These are phyloP conservation scores for Gossypium rotundifolium DNA, from an alignment of 345 rosid genomes.

Conservation along the genomic window DNA sequence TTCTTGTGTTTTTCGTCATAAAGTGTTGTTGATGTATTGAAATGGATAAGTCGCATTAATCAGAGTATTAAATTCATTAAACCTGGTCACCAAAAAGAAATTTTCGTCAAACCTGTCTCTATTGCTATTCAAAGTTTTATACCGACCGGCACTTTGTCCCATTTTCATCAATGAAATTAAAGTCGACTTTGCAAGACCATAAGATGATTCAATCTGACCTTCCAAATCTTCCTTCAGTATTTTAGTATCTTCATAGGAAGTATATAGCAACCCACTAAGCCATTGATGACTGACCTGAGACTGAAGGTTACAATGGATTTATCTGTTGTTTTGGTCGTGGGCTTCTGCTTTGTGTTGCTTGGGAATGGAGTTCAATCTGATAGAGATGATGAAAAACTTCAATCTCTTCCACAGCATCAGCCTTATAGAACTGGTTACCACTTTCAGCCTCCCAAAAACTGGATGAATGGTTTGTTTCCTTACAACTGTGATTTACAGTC, in stretches of 20 bases:
- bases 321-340: conserved; percentile 1
- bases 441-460: conserved; percentile 67
- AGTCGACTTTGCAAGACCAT: not conserved
- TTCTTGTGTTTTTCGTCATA: too few species aligned
- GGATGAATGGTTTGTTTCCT: conserved; percentile 58
- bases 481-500: not conserved
- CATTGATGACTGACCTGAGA: not conserved
- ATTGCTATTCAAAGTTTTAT: not conserved
- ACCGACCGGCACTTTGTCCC: not conserved
- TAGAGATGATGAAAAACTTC: not conserved
- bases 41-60: not conserved
- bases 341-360: conserved; percentile 20
- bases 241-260: not conserved
- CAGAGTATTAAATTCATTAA: not conserved
- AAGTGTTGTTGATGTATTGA: not conserved
- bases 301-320: not conserved
- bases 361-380: conserved; percentile 18
- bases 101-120: not conserved
- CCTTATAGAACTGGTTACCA: conserved; percentile 68
- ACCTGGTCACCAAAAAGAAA: too few species aligned
- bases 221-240: not conserved
- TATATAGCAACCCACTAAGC: not conserved
- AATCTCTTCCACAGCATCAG: conserved; percentile 17
- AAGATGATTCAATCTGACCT: not conserved
- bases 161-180: not conserved